These are phyloP conservation scores for Boechera retrofracta DNA, from an alignment of 345 rosid species.

Conservation along the genomic window DNA sequence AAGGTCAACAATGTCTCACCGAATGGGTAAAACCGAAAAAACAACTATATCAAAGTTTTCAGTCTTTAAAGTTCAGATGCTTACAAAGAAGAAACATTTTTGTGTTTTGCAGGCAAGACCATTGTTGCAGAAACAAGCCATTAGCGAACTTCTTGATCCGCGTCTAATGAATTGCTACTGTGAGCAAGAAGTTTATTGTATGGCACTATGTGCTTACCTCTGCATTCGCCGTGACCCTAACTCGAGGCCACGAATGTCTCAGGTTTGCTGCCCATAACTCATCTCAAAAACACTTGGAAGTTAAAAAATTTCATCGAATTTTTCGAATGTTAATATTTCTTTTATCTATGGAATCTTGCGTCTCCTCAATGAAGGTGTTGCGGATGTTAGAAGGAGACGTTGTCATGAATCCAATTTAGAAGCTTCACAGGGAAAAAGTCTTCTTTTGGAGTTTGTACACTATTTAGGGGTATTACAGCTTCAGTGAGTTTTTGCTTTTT, in stretches of 20 bases:
- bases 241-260: conserved; percentile 94
- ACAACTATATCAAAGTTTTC: conserved; percentile 18
- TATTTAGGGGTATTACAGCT: conserved; percentile 16
- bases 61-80: conserved; percentile 9
- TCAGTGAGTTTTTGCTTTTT: conserved; percentile 18
- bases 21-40: conserved; percentile 74
- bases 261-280: conserved; percentile 55
- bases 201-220: conserved; percentile 88
- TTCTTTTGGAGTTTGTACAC: conserved; percentile 31
- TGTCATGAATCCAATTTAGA: conserved; percentile 48
- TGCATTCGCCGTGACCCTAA: conserved; percentile 89
- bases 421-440: conserved; percentile 23
- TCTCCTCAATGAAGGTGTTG: conserved; percentile 63
- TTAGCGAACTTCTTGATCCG: conserved; percentile 81
- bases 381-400: conserved; percentile 81
- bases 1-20: conserved; percentile 91
- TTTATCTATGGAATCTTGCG: conserved; percentile 11
- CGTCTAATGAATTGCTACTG: conserved; percentile 57
- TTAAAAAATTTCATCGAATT: neutral
- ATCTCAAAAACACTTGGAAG: neutral
- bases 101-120: conserved; percentile 77
- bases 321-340: neutral
- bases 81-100: conserved; percentile 12
- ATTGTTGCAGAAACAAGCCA: conserved; percentile 68
- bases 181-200: conserved; percentile 72